These are phyloP conservation scores for Kluyveromyces marxianus DNA, from an alignment of 1,139 yeast species.

Conservation along the genomic window DNA sequence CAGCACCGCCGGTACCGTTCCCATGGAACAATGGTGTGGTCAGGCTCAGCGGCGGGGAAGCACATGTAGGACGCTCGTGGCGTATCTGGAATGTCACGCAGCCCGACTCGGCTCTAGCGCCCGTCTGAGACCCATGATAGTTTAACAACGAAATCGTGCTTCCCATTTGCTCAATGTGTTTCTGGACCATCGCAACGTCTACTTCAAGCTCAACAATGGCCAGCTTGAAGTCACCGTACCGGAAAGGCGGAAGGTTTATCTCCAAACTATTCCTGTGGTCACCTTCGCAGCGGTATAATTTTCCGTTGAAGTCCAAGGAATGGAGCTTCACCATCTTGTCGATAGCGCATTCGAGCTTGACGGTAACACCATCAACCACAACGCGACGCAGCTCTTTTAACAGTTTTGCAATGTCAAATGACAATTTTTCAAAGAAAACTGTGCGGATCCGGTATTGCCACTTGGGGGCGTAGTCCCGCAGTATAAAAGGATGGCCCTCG, in stretches of 20 bases:
- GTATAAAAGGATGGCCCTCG: background rate
- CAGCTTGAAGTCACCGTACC: background rate
- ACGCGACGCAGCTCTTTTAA: background rate
- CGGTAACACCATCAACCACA: background rate
- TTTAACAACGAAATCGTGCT: background rate
- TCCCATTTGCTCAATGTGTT: background rate
- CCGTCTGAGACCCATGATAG: background rate
- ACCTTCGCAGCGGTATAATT: background rate
- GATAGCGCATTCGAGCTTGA: background rate
- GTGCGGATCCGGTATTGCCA: conserved; percentile 1
- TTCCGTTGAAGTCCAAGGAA: conserved; percentile 3
- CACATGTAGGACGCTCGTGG: background rate
- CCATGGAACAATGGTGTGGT: conserved; percentile 1
- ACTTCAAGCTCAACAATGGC: background rate
- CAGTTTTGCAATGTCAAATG: background rate
- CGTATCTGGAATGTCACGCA: background rate
- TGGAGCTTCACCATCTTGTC: background rate
- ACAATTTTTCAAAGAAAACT: background rate
- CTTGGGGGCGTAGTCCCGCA: background rate
- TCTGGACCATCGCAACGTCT: background rate
- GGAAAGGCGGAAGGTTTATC: background rate
- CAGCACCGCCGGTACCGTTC: background rate
- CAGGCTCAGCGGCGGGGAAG: conserved; percentile 3
- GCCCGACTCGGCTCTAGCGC: background rate
- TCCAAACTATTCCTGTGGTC: background rate